phyloP scores from a whole-genome alignment of 352 stramenopile genomes.

The Halophytophthora polymorphica region DNA sequence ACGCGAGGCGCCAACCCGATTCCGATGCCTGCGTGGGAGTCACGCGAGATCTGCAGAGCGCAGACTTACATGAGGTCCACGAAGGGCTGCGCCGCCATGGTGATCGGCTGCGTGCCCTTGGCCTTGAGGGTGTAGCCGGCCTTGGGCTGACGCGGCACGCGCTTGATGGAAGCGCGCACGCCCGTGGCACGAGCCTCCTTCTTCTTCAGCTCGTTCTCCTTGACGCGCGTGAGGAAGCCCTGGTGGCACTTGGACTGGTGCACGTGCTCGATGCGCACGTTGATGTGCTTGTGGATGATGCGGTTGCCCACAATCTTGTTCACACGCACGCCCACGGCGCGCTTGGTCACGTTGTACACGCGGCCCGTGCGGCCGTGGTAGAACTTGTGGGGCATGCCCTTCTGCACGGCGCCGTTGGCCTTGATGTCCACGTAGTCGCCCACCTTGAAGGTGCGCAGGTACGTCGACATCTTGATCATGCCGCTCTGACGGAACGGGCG shows the following conservation, averaged over 20 bases:
- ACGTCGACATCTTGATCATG: constrained; percentile 96
- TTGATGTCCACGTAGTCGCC: constrained; percentile 99
- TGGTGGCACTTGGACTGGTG: constrained; percentile 98
- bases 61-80: constrained; percentile 97
- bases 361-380: constrained; percentile 99
- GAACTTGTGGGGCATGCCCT: constrained; percentile 99
- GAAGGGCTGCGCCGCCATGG: constrained; percentile 97
- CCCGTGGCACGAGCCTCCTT: constrained; percentile 92
- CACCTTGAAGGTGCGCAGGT: constrained; percentile 98
- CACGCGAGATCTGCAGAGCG: constrained; percentile 6
- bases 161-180: constrained; percentile 94
- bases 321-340: constrained; percentile 97
- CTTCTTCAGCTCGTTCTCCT: constrained; percentile 98
- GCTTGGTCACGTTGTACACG: constrained; percentile 99
- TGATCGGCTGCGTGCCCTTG: constrained; percentile 90
- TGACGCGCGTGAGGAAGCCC: constrained; percentile 97
- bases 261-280: constrained; percentile 99
- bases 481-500: constrained; percentile 97
- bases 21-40: constrained; percentile 7
- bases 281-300: constrained; percentile 99
- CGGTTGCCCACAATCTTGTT: constrained; percentile 98
- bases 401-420: constrained; percentile 98
- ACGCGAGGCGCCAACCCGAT: constrained; percentile 5
- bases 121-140: constrained; percentile 93
- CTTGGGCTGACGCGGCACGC: constrained; percentile 93